These are phyloP conservation scores for Elsinoe necatrix DNA, from an alignment of 2,329 filamentous ascomycete genomes.

Conservation along the genomic window DNA sequence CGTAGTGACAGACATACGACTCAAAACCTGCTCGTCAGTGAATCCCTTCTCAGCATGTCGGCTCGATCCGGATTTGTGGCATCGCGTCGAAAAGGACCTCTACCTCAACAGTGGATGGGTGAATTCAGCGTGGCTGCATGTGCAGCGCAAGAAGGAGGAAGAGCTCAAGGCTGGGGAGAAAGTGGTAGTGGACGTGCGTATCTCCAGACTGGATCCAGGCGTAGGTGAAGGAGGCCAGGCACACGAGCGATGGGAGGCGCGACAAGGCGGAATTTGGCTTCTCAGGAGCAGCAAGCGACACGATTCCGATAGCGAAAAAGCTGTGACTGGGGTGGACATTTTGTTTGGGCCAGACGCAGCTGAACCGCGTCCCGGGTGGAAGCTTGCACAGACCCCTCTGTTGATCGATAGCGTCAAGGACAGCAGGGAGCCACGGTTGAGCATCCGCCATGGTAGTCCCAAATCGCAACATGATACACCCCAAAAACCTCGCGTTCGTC, in stretches of 20 bases:
- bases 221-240: conserved; percentile 47
- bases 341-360: conserved; percentile 86
- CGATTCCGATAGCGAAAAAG: conserved; percentile 64
- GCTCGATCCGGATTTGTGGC: conserved; percentile 65
- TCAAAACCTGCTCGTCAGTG: conserved; percentile 65
- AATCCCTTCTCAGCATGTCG: conserved; percentile 63
- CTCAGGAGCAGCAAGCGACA: conserved; percentile 63
- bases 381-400: conserved; percentile 64
- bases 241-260: conserved; percentile 65
- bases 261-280: conserved; percentile 73
- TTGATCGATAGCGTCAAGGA: conserved; percentile 57
- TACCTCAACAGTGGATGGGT: conserved; percentile 69
- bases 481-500: conserved; percentile 66
- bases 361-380: conserved; percentile 81
- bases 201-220: conserved; percentile 63
- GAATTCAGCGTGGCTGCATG: conserved; percentile 68
- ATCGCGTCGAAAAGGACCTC: conserved; percentile 80
- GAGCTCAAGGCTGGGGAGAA: conserved; percentile 66
- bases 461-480: conserved; percentile 50
- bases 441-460: conserved; percentile 63
- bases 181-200: conserved; percentile 69
- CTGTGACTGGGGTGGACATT: conserved; percentile 74
- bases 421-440: conserved; percentile 64
- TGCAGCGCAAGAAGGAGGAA: conserved; percentile 78
- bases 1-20: conserved; percentile 76